phyloP scores from a whole-genome alignment of 176 grass and related monocot species.

The Oryza meridionalis region DNA sequence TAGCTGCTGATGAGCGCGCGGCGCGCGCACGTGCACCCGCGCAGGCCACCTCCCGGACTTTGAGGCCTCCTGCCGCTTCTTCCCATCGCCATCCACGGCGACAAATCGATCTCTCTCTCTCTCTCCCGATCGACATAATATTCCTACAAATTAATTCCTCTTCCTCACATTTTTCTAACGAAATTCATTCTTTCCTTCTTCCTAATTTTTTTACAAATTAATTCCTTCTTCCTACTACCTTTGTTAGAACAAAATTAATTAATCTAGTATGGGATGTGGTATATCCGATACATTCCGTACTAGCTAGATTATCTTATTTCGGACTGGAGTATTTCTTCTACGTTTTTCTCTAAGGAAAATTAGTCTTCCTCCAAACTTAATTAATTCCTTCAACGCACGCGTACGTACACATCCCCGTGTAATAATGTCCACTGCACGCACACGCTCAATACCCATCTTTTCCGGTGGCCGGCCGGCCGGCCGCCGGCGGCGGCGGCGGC shows the following conservation, averaged over 20 bases:
- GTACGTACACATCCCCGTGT: not conserved
- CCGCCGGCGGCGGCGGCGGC: not conserved
- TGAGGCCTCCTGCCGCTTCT: constrained; percentile 3
- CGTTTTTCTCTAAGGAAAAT: too few relatives aligned
- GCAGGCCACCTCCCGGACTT: constrained; percentile 26
- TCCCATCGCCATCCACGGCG: not conserved
- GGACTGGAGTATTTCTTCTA: too few relatives aligned
- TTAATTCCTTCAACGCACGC: not conserved
- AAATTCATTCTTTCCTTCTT: too few relatives aligned
- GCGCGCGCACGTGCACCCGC: constrained; percentile 41
- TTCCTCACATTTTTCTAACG: too few relatives aligned
- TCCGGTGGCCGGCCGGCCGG: constrained; percentile 45
- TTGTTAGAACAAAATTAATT: too few relatives aligned
- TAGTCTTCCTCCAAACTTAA: too few relatives aligned
- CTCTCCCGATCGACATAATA: not conserved
- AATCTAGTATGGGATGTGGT: too few relatives aligned
- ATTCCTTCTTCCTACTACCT: too few relatives aligned
- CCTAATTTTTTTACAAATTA: too few relatives aligned
- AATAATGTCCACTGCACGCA: not conserved
- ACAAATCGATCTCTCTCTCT: constrained; percentile 5
- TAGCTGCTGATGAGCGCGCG: constrained; percentile 37
- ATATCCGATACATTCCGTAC: too few relatives aligned
- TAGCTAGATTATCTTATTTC: too few relatives aligned
- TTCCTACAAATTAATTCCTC: not conserved
- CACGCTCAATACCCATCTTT: constrained; percentile 30